These are phyloP conservation scores for Albatrellus ellisii DNA, from an alignment of 768 basidiomycete species.

Conservation along the genomic window DNA sequence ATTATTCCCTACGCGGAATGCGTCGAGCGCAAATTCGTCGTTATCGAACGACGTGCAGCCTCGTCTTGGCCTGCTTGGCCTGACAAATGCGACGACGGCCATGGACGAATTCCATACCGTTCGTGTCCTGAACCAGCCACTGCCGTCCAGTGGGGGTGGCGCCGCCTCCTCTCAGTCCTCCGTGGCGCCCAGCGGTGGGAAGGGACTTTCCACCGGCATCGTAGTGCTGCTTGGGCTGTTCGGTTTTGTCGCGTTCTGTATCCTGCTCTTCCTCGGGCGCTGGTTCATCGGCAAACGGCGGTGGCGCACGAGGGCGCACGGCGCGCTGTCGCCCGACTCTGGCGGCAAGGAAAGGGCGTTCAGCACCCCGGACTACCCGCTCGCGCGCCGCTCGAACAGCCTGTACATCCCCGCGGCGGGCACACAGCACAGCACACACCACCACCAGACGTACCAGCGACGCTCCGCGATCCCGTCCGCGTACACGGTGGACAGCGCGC, in stretches of 20 bases:
- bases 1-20: conserved; percentile 23
- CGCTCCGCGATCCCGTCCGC: conserved; percentile 20
- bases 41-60: conserved; percentile 20
- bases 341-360: conserved; percentile 12
- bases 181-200: conserved; percentile 20
- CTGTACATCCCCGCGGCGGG: conserved; percentile 20
- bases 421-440: conserved; percentile 27
- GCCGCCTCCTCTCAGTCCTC: background rate
- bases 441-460: conserved; percentile 26
- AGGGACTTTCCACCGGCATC: conserved; percentile 39
- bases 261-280: conserved; percentile 37
- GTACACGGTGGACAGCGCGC: conserved; percentile 22
- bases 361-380: conserved; percentile 22
- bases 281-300: conserved; percentile 28
- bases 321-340: conserved; percentile 6
- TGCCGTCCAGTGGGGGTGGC: conserved; percentile 17
- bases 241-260: conserved; percentile 44
- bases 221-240: conserved; percentile 47
- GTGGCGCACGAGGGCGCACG: conserved; percentile 11
- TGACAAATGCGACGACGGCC: conserved; percentile 52
- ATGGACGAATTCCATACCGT: conserved; percentile 57
- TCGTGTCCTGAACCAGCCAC: conserved; percentile 49
- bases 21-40: conserved; percentile 7
- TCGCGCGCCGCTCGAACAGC: conserved; percentile 20
- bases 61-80: conserved; percentile 42